Evolutionary conservation across 352 stramenopile genomes (phyloP), one percentile per base, ranked within the genome.

Genomic region (Nothophytophthora sp.): DNA sequence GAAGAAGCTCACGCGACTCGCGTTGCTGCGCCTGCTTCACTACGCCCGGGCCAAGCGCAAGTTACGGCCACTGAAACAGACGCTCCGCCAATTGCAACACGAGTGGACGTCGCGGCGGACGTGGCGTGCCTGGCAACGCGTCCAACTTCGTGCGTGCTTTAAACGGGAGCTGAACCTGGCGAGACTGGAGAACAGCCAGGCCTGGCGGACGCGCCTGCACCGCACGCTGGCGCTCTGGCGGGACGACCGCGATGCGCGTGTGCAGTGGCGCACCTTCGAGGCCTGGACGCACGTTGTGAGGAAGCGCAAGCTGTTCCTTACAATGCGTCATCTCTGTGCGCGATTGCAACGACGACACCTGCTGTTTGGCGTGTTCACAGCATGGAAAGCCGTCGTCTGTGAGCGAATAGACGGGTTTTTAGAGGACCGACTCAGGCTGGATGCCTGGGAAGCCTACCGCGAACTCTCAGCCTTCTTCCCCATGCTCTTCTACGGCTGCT

Each of bases 341-440:
- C 51, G 56, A 3, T 25, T 81, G 7, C 60, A 68, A 11, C 60
- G 60, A 13, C 46, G 51, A 13, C 70, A 82, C 18, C 24, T 90
- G 41, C 55, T 88, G 3, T 73, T 63, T n/a, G 64, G 57, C 8
- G 50, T 88, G 4, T 72, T 90, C 25, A 69, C 52, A 11, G 70
- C 67, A 3, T 90, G 79, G 79, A 86, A 87, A 43, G 63, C 67
- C 22, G 73, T 73, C 4, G 76, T 81, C 43, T 90, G 74, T 72
- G 81, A 87, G 30, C 74, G 78, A 4, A 52, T 73, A 1, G 73
- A 86, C 37, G 64, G 55, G 5, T 87, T 83, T 36, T 40, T 90
- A 3, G 76, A 88, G 47, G 76, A 88, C 18, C 59, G 50, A 13
- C 53, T 90, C 1, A 50, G 55, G 15, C 56, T 90, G 7, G 81